A percentile compares a stretch with the other conserved stretches of the same genome.
Conservation (phyloP, 495 filamentous ascomycete genomes). For the Penicillium steckii region DNA sequence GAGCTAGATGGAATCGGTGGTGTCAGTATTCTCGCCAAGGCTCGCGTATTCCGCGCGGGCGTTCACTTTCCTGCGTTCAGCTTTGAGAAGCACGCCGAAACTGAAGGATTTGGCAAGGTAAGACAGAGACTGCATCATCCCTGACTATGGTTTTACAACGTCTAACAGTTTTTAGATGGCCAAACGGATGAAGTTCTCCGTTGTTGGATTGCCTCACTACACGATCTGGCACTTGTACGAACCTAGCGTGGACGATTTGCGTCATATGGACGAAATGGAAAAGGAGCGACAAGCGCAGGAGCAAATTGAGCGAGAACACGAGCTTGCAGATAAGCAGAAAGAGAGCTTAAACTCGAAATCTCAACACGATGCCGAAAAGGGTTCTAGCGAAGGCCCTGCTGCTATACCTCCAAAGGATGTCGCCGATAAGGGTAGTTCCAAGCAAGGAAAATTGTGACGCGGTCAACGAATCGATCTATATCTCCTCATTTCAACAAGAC, state of each 20-base stretch:
- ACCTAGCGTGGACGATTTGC: slow-evolving; percentile 92
- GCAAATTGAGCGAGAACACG: slow-evolving; percentile 67
- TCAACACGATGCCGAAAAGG: slow-evolving; percentile 9
- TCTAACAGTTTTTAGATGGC: slow-evolving; percentile 74
- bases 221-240: slow-evolving; percentile 99
- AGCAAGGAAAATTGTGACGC: slow-evolving; percentile 7
- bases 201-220: slow-evolving; percentile 97
- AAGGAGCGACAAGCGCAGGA: slow-evolving; percentile 71
- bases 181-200: slow-evolving; percentile 89
- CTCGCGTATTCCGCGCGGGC: slow-evolving; percentile 87
- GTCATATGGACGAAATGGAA: slow-evolving; percentile 98
- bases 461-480: slow-evolving; percentile 54
- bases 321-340: slow-evolving; percentile 58
- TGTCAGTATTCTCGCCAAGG: slow-evolving; percentile 96
- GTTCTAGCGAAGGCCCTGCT: slow-evolving; percentile 15
- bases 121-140: slow-evolving; percentile 6
- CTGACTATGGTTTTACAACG: neutral
- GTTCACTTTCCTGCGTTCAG: slow-evolving; percentile 99
- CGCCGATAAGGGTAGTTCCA: slow-evolving; percentile 12
- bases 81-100: slow-evolving; percentile 98
- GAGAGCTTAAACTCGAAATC: slow-evolving; percentile 5
- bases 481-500: neutral
- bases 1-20: slow-evolving; percentile 97
- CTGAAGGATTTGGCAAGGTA: slow-evolving; percentile 98
- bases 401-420: slow-evolving; percentile 12